Evolutionary conservation across 2,329 filamentous ascomycete genomes (phyloP), one percentile per base, ranked within the genome.

Genomic region (Ophiocordyceps sinensis): DNA sequence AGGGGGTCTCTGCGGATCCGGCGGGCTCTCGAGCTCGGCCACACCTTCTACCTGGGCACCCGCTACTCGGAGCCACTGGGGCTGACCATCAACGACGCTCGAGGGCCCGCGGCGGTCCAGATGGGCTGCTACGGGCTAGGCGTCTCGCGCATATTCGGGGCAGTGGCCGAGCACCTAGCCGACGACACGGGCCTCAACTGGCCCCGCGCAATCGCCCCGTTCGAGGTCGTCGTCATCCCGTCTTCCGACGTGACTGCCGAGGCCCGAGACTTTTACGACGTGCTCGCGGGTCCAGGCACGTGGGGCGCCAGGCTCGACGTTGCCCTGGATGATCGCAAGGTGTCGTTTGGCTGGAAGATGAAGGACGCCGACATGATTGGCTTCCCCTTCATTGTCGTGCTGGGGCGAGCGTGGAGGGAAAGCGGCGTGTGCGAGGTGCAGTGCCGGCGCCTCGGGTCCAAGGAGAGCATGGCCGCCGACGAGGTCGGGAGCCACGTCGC

Each of bases 111-210:
- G 0, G 68, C 78, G 0, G 71, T 94, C 53, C 77, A 94, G 48
- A 98, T 98, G 91, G 91, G 91, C 42, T 98, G 91, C 57, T 86
- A 95, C 55, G 91, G 91, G 1, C 93, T 98, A 45, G 91, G 91
- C 2, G 77, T 98, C 15, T 94, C 87, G 5, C 81, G 91, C 36
- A 79, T 98, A 51, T 80, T 98, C 45, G 87, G 82, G 9, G 86
- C 91, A 2, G 77, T 91, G 1, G 88, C 88, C 1, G 81, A 89
- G 47, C 73, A 81, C 32, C 67, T 86, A 10, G 71, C 77, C 0
- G 85, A 94, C 49, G 55, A 70, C 3, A 73, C 66, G 53, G 91
- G 87, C 0, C 68, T 96, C 8, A 86, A 85, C 51, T 98, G 91
- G 91, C 91, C 91, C 1, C 70, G 79, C 6, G 77, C 68, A 10